Evolutionary conservation across 108 stramenopile species (phyloP), one percentile per base, ranked within the genome.

Genomic region (Discostella stelligeroides): DNA sequence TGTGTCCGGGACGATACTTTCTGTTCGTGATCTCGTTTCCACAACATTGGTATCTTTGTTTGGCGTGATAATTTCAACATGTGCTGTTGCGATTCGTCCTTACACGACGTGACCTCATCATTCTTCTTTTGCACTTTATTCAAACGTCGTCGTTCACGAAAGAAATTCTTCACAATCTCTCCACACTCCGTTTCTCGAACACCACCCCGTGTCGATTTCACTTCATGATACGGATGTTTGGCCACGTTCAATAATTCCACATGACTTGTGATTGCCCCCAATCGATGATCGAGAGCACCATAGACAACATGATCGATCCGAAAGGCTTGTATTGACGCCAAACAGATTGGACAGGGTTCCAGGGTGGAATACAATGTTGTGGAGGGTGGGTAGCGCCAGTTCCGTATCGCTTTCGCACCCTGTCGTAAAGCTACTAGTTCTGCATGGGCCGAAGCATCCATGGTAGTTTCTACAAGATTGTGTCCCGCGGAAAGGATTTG

Each of bases 281-380:
- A 69, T 60, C 91, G 76, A 30, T 89, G 46, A 72, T 94, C 91
- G 12, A 79, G 82, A 9, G 95, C 92, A 7, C 90, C 95, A 68
- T 91, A 96, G 9, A 96, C 92, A 23, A 96, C 75, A 17, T 77
- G 51, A 29, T 81, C 66, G 1, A 93, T 69, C 13, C 95, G 91
- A 67, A 96, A 96, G n/a, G 86, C 88, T 62, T 92, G 91, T 27
- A 79, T 75, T 2, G 95, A 90, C 11, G 92, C 76, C 48, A 96
- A 60, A 68, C 95, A 96, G 82, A 94, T 88, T 38, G 90, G 83
- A 61, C 95, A 96, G 6, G 95, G 95, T 67, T 96, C 95, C 43
- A 96, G 69, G 3, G 95, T 94, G 7, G 81, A 80, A 66, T 96
- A 96, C 27, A 96, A 72, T 24, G 88, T 94, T 5, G 80, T 75